These are phyloP conservation scores for Phaeosphaeriaceae sp. DNA, from an alignment of 2,329 filamentous ascomycete species.

Conservation along the genomic window DNA sequence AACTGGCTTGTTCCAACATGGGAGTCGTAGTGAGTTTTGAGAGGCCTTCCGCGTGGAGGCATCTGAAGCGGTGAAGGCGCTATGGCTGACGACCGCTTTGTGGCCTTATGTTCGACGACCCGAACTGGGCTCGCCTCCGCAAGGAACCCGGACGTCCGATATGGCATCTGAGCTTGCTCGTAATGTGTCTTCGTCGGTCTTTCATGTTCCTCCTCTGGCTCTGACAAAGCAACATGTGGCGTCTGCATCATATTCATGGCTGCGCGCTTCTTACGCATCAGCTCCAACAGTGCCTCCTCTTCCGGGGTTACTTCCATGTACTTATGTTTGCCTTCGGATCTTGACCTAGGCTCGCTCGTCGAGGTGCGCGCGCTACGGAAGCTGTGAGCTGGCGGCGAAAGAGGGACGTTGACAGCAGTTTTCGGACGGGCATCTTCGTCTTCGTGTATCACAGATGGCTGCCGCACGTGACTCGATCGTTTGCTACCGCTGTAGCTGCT, in stretches of 20 bases:
- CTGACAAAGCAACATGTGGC: slow-evolving; percentile 46
- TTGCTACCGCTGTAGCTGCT: slow-evolving; percentile 30
- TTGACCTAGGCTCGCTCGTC: slow-evolving; percentile 42
- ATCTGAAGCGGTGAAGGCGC: slow-evolving; percentile 31
- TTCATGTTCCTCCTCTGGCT: slow-evolving; percentile 44
- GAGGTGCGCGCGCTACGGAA: slow-evolving; percentile 41
- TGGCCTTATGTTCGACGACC: slow-evolving; percentile 22
- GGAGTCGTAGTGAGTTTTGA: slow-evolving; percentile 22
- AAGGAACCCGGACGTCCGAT: slow-evolving; percentile 37
- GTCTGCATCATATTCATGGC: slow-evolving; percentile 52
- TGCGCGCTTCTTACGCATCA: slow-evolving; percentile 58
- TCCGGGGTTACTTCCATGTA: slow-evolving; percentile 59
- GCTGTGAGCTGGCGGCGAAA: slow-evolving; percentile 38
- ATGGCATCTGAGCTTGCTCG: slow-evolving; percentile 12
- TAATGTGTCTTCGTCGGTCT: slow-evolving; percentile 25
- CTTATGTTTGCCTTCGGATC: slow-evolving; percentile 38
- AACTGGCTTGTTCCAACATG: slow-evolving; percentile 26
- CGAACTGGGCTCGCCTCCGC: slow-evolving; percentile 35
- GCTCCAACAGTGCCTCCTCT: slow-evolving; percentile 57
- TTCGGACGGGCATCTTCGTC: slow-evolving; percentile 39
- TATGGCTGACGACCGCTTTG: slow-evolving; percentile 21
- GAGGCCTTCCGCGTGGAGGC: slow-evolving; percentile 33
- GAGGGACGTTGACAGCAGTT: slow-evolving; percentile 29
- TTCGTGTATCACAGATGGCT: slow-evolving; percentile 49
- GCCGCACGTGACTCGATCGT: slow-evolving; percentile 41